Evolutionary conservation across 176 grass and related monocot genomes (phyloP), one percentile per base, ranked within the genome.

Genomic region (Hsuehochloa calcarea): DNA sequence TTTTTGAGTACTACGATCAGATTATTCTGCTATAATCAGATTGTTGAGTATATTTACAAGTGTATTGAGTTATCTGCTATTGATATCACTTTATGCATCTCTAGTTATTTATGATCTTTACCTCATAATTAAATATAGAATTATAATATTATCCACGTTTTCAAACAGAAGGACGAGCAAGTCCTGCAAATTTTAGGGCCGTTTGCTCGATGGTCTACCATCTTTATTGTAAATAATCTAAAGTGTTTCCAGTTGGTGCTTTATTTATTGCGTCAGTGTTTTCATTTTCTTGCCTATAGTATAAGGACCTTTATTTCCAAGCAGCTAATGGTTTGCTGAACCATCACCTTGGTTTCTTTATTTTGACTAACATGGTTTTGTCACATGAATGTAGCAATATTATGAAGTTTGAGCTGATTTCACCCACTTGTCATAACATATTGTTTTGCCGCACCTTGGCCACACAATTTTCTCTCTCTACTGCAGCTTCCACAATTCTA

Each of bases 301-400:
- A 54, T 43, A 40, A 50, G 14, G 54, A 8, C 27, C 6, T 40
- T 64, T 72, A 22, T 63, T 49, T 61, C 9, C 50, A 70, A 59
- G 27, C 34, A 77, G 46, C 55, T 73, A 73, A 38, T 68, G 16
- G 1, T 59, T 46, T 46, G 8, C 35, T 64, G 29, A 43, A 41
- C 44, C 35, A 31, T 1, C 67, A 52, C 29, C 11, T 26, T 3
- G 31, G 54, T 15, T 80, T 65, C 59, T 39, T 72, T 29, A 20
- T 39, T 80, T 80, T 63, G n/a, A 72, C 37, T 73, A 22, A 51
- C 55, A 14, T 54, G 37, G 29, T 74, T 82, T 29, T 60, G 31
- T 44, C 27, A 39, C 26, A 70, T 60, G 5, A 44, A 20, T 55
- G 4, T 34, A 50, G 34, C 16, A 58, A 56, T 77, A 56, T 68